phyloP scores from a whole-genome alignment of 192 early-diverging fungal species.

The Backusella tuberculispora region DNA sequence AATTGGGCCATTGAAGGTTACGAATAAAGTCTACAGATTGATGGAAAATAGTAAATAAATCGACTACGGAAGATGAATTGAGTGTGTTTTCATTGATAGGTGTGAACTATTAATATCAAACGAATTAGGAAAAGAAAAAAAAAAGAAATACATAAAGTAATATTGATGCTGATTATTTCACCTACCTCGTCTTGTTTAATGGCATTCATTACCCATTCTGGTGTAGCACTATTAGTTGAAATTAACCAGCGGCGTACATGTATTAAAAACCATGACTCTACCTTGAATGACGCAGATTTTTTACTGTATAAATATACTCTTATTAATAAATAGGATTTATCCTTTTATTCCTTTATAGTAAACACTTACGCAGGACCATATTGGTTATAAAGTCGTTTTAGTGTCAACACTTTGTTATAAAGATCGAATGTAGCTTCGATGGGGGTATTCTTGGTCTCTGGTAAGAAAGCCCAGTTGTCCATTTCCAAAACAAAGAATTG shows the following conservation, averaged over 20 bases:
- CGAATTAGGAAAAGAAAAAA: neutral
- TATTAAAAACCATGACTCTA: slow-evolving; percentile 71
- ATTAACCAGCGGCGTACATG: slow-evolving; percentile 70
- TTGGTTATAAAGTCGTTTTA: slow-evolving; percentile 52
- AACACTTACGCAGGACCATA: slow-evolving; percentile 49
- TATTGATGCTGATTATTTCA: neutral
- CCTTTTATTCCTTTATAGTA: neutral
- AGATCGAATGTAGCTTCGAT: slow-evolving; percentile 55
- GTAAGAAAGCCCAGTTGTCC: slow-evolving; percentile 57
- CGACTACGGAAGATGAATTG: slow-evolving; percentile 79
- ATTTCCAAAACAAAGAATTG: slow-evolving; percentile 57
- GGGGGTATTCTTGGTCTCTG: slow-evolving; percentile 46
- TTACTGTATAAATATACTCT: slow-evolving; percentile 4
- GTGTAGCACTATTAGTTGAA: slow-evolving; percentile 61
- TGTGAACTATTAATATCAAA: slow-evolving; percentile 46
- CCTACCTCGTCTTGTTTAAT: slow-evolving; percentile 68
- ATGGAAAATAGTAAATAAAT: slow-evolving; percentile 80
- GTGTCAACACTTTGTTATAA: slow-evolving; percentile 51
- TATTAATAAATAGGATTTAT: neutral
- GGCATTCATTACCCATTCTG: slow-evolving; percentile 71
- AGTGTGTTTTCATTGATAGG: slow-evolving; percentile 52
- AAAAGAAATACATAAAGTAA: neutral
- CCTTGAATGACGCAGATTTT: slow-evolving; percentile 57
- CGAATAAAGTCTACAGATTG: slow-evolving; percentile 71
- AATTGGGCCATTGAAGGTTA: slow-evolving; percentile 66